Evolutionary conservation across 1,139 yeast genomes (phyloP).

Genomic region (Taiozyma onychis): DNA sequence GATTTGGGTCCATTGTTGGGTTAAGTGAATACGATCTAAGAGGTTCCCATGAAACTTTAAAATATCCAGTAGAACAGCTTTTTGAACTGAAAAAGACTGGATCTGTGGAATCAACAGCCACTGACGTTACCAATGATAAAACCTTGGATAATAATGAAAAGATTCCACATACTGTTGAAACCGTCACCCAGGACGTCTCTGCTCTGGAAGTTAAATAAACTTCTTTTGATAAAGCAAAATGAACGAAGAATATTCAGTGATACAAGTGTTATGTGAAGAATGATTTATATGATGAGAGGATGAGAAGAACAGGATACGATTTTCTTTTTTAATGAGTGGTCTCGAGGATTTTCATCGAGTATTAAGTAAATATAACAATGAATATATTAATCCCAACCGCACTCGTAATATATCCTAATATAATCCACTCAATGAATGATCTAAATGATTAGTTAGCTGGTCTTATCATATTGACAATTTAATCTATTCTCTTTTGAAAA

Average conservation of each 20-base stretch:
- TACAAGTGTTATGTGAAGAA: background rate
- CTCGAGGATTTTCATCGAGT: too few species aligned
- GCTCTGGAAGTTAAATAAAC: background rate
- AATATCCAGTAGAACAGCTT: constrained; percentile 2
- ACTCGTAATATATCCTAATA: too few species aligned
- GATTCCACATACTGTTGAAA: background rate
- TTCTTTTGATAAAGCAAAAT: too few species aligned
- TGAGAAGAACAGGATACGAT: too few species aligned
- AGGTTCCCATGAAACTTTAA: constrained; percentile 29
- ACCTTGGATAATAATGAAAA: background rate
- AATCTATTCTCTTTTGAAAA: constrained; percentile 12
- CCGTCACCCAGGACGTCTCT: background rate
- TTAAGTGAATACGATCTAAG: constrained; percentile 79
- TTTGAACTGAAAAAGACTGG: background rate
- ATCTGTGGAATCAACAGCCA: background rate
- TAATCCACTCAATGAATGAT: too few species aligned
- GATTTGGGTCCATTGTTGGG: constrained; percentile 69
- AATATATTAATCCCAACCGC: too few species aligned
- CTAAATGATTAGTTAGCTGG: too few species aligned
- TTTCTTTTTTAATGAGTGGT: too few species aligned
- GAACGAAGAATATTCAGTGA: too few species aligned
- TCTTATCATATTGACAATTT: background rate
- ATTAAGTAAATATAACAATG: too few species aligned
- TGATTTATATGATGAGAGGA: background rate
- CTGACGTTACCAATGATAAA: background rate